Evolutionary conservation across 495 filamentous ascomycete species (phyloP), one percentile per base, ranked within the genome.

Genomic region (Entonaema liquescens): DNA sequence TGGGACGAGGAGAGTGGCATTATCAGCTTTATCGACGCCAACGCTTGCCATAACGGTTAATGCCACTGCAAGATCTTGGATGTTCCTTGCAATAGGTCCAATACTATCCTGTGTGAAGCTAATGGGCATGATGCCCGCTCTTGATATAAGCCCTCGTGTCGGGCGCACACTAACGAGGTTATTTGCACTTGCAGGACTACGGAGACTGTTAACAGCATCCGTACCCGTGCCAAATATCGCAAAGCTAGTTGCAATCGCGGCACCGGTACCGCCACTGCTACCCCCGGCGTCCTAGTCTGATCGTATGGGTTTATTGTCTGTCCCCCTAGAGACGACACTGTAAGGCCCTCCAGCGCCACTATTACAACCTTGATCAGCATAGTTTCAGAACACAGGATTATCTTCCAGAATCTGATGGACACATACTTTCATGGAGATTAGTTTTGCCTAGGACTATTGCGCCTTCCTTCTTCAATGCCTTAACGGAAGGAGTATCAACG

Each of bases 241-340:
- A 49, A 90, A 82, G 52, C 83, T 86, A 1, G 87, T 79, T n/a
- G 87, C 87, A 17, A 92, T 75, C 1, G 86, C 87, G 0, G 86
- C 89, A 0, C 84, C 88, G 2, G 87, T 87, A 0, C 89, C 89
- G 8, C 89, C 88, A 19, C 86, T 89, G 29, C 86, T 89, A 0
- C 89, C 90, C 89, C 89, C 0, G 90, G 87, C 0, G 89, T 91
- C 12, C 89, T 83, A 2, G 81, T 82, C 0, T 78, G 61, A 69
- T 91, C 89, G 47, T 89, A 91, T 0, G 89, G 88, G 73, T 91
- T 91, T 25, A 84, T 61, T 0, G 87, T 88, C 67, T 91, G 89
- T 0, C 89, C 89, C 4, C 87, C 86, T 0, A 89, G 67, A 0
- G 85, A 88, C 1, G 88, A 90, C 2, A 88, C 86, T 0, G 81